Conservation (phyloP, 2,329 filamentous ascomycete genomes). For the Trichoderma sp. region DNA sequence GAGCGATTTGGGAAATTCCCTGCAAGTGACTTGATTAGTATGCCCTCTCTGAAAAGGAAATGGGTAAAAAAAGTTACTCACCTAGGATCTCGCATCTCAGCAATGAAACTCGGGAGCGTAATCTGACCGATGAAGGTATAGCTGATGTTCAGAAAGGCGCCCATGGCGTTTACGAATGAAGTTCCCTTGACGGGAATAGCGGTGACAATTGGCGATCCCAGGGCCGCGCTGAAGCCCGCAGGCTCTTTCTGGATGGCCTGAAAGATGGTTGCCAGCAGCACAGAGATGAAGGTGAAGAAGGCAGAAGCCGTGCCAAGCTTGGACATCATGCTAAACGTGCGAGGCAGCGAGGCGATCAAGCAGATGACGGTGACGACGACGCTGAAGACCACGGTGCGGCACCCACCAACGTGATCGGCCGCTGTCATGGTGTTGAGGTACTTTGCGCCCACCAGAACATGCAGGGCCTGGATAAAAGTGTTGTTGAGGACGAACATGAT, state of each 20-base stretch:
- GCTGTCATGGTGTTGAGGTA: constrained; percentile 88
- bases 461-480: constrained; percentile 82
- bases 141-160: constrained; percentile 90
- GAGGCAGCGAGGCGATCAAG: constrained; percentile 77
- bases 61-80: constrained; percentile 30
- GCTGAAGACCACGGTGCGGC: constrained; percentile 79
- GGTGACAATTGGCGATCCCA: constrained; percentile 67
- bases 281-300: constrained; percentile 86
- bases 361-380: constrained; percentile 74
- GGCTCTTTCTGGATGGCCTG: constrained; percentile 75
- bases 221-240: constrained; percentile 59
- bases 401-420: constrained; percentile 60
- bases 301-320: constrained; percentile 79
- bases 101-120: constrained; percentile 90
- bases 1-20: constrained; percentile 89
- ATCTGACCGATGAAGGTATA: constrained; percentile 98
- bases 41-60: neutral
- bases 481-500: constrained; percentile 94
- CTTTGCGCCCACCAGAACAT: constrained; percentile 81
- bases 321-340: constrained; percentile 80
- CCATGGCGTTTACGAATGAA: constrained; percentile 79
- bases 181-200: constrained; percentile 69
- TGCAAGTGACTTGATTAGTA: constrained; percentile 46
- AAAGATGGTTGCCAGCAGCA: constrained; percentile 81
- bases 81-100: constrained; percentile 77